Conservation (phyloP, 1,284 basidiomycete genomes). For the Cryptococcus sp. region DNA sequence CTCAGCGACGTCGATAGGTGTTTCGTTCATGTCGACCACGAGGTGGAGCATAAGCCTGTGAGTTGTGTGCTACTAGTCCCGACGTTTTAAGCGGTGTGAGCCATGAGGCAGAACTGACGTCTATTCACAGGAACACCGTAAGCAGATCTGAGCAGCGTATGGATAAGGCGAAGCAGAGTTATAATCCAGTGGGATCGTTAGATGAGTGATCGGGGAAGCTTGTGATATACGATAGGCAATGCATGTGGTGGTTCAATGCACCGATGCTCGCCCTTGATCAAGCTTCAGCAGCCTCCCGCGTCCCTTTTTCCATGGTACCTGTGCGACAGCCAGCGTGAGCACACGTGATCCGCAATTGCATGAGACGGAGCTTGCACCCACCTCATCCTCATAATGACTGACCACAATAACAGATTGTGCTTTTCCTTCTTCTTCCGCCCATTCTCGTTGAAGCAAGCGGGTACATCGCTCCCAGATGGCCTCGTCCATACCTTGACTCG, state of each 20-base stretch:
- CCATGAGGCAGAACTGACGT: conserved; percentile 2
- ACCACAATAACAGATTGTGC: conserved; percentile 79
- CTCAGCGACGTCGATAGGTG: conserved; percentile 88
- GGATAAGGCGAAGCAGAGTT: background rate
- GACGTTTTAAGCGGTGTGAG: background rate
- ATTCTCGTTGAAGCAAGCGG: conserved; percentile 63
- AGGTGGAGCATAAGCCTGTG: conserved; percentile 68
- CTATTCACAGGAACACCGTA: conserved; percentile 33
- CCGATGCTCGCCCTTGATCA: conserved; percentile 29
- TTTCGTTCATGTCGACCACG: conserved; percentile 93
- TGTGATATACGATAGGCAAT: background rate
- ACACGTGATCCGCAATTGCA: background rate
- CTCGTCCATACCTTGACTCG: conserved; percentile 85
- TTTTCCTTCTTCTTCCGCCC: conserved; percentile 51
- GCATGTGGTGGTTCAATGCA: conserved; percentile 5
- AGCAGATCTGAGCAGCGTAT: conserved; percentile 24
- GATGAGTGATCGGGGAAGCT: no score
- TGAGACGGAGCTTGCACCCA: conserved; percentile 40
- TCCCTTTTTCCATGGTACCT: conserved; percentile 33
- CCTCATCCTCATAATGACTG: conserved; percentile 86
- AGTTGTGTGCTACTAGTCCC: conserved; percentile 15
- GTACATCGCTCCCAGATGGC: conserved; percentile 68
- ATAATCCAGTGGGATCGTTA: background rate
- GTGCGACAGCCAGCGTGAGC: background rate
- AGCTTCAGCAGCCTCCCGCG: conserved; percentile 33